These are phyloP conservation scores for Psilocybe sp. DNA, from an alignment of 768 basidiomycete genomes.

Conservation along the genomic window DNA sequence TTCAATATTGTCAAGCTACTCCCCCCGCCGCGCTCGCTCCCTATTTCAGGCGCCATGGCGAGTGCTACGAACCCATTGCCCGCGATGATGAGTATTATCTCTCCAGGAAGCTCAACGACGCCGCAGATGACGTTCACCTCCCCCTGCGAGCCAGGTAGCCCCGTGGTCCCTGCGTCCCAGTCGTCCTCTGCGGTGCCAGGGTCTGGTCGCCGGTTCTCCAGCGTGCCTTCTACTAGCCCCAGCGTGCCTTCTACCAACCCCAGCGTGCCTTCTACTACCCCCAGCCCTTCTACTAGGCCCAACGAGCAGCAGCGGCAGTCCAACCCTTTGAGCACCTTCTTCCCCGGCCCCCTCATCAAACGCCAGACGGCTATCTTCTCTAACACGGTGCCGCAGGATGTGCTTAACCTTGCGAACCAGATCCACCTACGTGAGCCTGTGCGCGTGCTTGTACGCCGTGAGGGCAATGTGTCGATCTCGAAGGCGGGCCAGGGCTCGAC, in stretches of 20 bases:
- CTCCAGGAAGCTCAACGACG: no score
- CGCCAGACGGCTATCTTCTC: slow-evolving; percentile 95
- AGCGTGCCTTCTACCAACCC: slow-evolving; percentile 40
- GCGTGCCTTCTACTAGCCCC: slow-evolving; percentile 45
- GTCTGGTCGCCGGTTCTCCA: no score
- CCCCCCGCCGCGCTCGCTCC: slow-evolving; percentile 80
- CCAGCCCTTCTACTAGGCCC: no score
- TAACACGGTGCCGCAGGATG: slow-evolving; percentile 97
- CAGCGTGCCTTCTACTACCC: slow-evolving; percentile 38
- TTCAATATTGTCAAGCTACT: slow-evolving; percentile 90
- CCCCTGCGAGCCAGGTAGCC: slow-evolving; percentile 42
- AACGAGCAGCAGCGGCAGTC: slow-evolving; percentile 24
- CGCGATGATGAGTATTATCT: no score
- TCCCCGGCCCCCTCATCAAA: slow-evolving; percentile 47
- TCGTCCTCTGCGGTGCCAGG: slow-evolving; percentile 4
- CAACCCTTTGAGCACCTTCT: slow-evolving; percentile 11
- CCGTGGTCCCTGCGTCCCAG: slow-evolving; percentile 34
- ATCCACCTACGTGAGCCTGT: slow-evolving; percentile 96
- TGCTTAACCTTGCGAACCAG: slow-evolving; percentile 89
- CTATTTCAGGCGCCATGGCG: slow-evolving; percentile 34
- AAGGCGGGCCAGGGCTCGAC: slow-evolving; percentile 67
- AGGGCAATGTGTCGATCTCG: slow-evolving; percentile 76
- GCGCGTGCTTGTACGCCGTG: slow-evolving; percentile 94
- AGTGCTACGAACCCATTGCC: slow-evolving; percentile 30
- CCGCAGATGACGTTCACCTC: slow-evolving; percentile 38